phyloP scores from a whole-genome alignment of 495 filamentous ascomycete species.

The Opeltia flavorubescens region DNA sequence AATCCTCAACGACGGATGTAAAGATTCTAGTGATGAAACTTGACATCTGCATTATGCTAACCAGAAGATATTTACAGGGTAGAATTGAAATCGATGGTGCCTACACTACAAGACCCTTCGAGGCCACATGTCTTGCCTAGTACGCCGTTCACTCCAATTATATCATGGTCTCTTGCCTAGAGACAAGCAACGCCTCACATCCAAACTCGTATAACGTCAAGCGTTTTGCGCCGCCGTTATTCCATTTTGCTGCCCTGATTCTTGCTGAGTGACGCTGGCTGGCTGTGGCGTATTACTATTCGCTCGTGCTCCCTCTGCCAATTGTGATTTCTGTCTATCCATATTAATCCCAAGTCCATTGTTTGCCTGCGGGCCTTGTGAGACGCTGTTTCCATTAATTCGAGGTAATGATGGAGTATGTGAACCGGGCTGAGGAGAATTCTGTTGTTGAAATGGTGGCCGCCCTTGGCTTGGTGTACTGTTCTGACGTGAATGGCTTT shows the following conservation, averaged over 20 bases:
- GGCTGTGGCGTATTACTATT: slow-evolving; percentile 31
- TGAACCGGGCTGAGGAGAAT: slow-evolving; percentile 17
- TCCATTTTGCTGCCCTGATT: slow-evolving; percentile 29
- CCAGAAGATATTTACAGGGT: too few species aligned
- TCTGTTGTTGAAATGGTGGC: slow-evolving; percentile 19
- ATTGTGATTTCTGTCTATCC: slow-evolving; percentile 31
- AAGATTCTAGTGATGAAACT: too few species aligned
- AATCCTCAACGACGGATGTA: too few species aligned
- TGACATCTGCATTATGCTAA: too few species aligned
- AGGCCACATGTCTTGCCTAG: too few species aligned
- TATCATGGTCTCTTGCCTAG: too few species aligned
- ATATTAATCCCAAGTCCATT: slow-evolving; percentile 34
- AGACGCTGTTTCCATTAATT: slow-evolving; percentile 25
- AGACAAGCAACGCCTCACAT: too few species aligned
- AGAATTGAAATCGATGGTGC: too few species aligned
- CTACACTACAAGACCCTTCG: too few species aligned
- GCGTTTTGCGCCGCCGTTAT: slow-evolving; percentile 3
- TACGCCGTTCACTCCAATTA: too few species aligned
- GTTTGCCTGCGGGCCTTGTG: slow-evolving; percentile 4
- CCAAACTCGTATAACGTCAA: slow-evolving; percentile 4
- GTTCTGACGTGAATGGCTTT: slow-evolving; percentile 15
- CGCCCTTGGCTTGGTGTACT: slow-evolving; percentile 20
- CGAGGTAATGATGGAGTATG: slow-evolving; percentile 20
- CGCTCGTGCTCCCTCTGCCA: slow-evolving; percentile 22
- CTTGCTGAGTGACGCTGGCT: slow-evolving; percentile 20